A percentile compares a stretch with the other conserved stretches of the same genome.
These are phyloP conservation scores for Rauvolfia tetraphylla DNA, from an alignment of 257 asterid genomes.

Conservation along the genomic window DNA sequence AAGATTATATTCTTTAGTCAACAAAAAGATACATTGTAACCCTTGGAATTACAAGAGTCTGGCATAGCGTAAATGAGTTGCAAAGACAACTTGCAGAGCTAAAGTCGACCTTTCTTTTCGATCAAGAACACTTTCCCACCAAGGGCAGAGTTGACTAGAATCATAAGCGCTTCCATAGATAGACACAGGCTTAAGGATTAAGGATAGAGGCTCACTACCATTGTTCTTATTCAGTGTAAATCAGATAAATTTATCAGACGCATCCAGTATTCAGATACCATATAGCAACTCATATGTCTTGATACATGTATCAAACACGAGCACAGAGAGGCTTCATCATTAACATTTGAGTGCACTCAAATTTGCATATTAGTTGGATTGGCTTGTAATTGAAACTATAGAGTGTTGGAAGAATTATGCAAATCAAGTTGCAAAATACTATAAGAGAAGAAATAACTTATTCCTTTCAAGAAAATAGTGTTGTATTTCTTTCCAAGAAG, in stretches of 20 bases:
- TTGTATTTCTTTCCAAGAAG: neutral
- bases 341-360: constrained; percentile 3
- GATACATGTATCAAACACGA: too few species aligned
- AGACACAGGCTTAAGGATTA: neutral
- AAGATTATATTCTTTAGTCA: constrained; percentile 4
- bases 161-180: neutral
- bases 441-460: neutral
- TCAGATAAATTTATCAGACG: too few species aligned
- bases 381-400: neutral
- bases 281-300: too few species aligned
- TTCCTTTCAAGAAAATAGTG: neutral
- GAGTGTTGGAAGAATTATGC: neutral
- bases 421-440: neutral
- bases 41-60: constrained; percentile 45
- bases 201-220: too few species aligned
- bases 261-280: too few species aligned
- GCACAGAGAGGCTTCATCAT: neutral
- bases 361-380: neutral
- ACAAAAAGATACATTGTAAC: constrained; percentile 57
- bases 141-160: neutral
- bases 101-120: neutral
- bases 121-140: neutral
- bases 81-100: constrained; percentile 13
- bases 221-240: too few species aligned
- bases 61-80: constrained; percentile 7